Conservation (phyloP, 176 grass and related monocot genomes). For the Ensete glaucum region DNA sequence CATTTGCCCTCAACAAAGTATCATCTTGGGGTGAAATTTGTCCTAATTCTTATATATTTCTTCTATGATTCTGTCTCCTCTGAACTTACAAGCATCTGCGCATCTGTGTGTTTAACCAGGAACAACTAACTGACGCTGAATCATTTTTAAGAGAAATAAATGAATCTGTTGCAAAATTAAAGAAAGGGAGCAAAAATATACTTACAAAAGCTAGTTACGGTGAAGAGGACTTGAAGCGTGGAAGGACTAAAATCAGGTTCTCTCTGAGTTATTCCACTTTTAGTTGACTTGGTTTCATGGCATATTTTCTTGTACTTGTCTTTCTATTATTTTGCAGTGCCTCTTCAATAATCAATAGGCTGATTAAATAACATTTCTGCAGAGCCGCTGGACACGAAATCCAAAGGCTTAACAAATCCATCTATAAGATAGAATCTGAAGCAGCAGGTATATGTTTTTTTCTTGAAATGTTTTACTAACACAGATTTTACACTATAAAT, state of each 20-base stretch:
- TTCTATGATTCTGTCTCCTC: neutral
- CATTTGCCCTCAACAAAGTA: neutral
- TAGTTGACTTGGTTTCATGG: neutral
- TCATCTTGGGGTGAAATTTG: neutral
- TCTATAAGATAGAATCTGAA: conserved; percentile 75
- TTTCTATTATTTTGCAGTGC: neutral
- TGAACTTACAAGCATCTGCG: neutral
- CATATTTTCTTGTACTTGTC: neutral
- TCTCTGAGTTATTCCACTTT: neutral
- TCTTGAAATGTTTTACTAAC: conserved; percentile 1
- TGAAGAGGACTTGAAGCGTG: conserved; percentile 80
- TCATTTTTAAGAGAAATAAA: conserved; percentile 60
- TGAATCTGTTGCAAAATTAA: conserved; percentile 50
- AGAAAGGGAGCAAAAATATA: conserved; percentile 69
- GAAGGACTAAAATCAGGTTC: conserved; percentile 62
- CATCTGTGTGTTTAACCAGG: conserved; percentile 27
- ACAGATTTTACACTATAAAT: neutral
- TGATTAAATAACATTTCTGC: conserved; percentile 14
- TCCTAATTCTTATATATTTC: neutral
- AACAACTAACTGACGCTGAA: conserved; percentile 70
- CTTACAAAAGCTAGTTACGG: conserved; percentile 58
- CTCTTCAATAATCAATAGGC: neutral
- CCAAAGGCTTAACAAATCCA: conserved; percentile 62
- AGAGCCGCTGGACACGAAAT: conserved; percentile 87
- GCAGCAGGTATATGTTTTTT: conserved; percentile 44